Conservation (phyloP, 2,329 filamentous ascomycete genomes). For the Lachnum nothofagi region DNA sequence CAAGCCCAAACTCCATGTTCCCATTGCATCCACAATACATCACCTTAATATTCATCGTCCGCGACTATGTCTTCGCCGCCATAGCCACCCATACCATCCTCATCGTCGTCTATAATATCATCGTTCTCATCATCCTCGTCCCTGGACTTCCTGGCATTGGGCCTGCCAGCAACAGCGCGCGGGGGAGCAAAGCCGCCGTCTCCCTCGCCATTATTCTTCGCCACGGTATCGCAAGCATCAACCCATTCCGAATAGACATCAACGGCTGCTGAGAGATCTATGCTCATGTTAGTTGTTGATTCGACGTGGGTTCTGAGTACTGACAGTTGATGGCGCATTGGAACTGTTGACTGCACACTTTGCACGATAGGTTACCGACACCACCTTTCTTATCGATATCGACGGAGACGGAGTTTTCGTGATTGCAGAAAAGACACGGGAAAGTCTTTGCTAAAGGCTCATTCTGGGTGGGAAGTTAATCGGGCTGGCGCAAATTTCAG, state of each 20-base stretch:
- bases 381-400: constrained; percentile 92
- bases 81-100: constrained; percentile 49
- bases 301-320: too few species aligned
- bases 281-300: neutral
- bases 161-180: constrained; percentile 17
- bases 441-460: constrained; percentile 78
- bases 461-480: constrained; percentile 40
- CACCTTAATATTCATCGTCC: constrained; percentile 49
- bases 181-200: constrained; percentile 25
- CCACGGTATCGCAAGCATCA: constrained; percentile 77
- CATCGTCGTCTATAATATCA: constrained; percentile 38
- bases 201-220: constrained; percentile 51
- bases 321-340: constrained; percentile 89
- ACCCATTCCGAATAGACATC: constrained; percentile 99
- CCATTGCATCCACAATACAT: too few species aligned
- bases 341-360: constrained; percentile 88
- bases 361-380: constrained; percentile 80
- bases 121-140: constrained; percentile 33
- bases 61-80: constrained; percentile 48
- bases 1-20: constrained; percentile 16
- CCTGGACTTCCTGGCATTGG: constrained; percentile 14
- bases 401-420: constrained; percentile 85
- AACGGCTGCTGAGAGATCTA: constrained; percentile 83
- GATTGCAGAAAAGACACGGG: constrained; percentile 96
- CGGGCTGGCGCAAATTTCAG: neutral